These are phyloP conservation scores for Ustilago lituana DNA, from an alignment of 1,284 basidiomycete genomes.

Conservation along the genomic window DNA sequence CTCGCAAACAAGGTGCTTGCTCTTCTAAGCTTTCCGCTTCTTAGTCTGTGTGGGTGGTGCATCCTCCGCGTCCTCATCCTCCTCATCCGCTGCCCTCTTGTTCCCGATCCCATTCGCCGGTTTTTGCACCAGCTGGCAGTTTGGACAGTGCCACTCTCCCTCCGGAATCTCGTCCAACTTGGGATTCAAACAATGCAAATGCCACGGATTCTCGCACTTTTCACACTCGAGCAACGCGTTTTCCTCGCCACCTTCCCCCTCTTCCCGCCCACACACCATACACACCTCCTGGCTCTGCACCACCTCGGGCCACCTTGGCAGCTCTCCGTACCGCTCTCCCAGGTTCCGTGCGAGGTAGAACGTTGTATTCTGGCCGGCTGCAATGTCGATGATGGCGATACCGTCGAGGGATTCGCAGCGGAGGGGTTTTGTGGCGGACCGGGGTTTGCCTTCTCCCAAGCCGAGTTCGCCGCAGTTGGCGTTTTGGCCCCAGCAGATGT, in stretches of 20 bases:
- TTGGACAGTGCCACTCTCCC: conserved; percentile 69
- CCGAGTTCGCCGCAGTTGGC: conserved; percentile 80
- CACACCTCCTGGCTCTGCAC: conserved; percentile 78
- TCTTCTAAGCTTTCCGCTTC: conserved; percentile 19
- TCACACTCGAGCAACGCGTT: conserved; percentile 68
- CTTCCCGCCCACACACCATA: conserved; percentile 78
- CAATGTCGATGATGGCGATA: conserved; percentile 81
- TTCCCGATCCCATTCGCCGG: conserved; percentile 7
- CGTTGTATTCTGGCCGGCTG: conserved; percentile 84
- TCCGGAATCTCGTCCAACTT: conserved; percentile 81
- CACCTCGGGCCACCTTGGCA: conserved; percentile 64
- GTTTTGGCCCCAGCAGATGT: conserved; percentile 86
- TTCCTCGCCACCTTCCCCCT: conserved; percentile 66
- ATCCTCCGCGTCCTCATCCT: conserved; percentile 17
- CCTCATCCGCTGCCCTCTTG: conserved; percentile 17
- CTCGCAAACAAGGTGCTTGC: not conserved
- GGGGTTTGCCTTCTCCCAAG: conserved; percentile 79
- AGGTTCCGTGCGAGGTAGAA: conserved; percentile 77
- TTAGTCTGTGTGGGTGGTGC: conserved; percentile 14
- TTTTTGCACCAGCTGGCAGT: conserved; percentile 37
- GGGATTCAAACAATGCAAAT: conserved; percentile 81
- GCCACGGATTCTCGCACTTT: conserved; percentile 87
- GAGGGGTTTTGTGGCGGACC: conserved; percentile 86
- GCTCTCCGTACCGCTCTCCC: conserved; percentile 57
- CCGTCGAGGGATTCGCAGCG: conserved; percentile 77